phyloP scores from a whole-genome alignment of 768 basidiomycete species.

The Tylopilus rubrobrunneus region DNA sequence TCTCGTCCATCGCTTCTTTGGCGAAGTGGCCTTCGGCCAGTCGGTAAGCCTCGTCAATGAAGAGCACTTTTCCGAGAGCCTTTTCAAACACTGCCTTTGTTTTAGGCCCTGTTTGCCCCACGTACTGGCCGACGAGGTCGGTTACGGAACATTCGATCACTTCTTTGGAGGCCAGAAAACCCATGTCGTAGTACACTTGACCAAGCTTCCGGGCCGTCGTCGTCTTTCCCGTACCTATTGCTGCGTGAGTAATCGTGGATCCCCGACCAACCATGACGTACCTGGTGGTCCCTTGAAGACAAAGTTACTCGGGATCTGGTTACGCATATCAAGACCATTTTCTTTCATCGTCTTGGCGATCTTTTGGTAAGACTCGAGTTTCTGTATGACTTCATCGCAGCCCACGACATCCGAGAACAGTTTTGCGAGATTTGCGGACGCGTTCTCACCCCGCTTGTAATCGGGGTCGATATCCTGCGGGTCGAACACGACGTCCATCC shows the following conservation, averaged over 20 bases:
- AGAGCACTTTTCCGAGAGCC: constrained; percentile 64
- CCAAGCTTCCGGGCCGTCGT: constrained; percentile 63
- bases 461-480: constrained; percentile 62
- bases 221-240: constrained; percentile 60
- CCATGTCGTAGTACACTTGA: constrained; percentile 64
- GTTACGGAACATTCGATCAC: constrained; percentile 69
- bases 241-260: background rate
- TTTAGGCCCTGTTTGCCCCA: constrained; percentile 72
- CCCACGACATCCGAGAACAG: constrained; percentile 66
- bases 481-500: constrained; percentile 34
- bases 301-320: constrained; percentile 57
- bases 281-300: constrained; percentile 75
- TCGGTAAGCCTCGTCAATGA: constrained; percentile 73
- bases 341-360: constrained; percentile 43
- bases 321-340: constrained; percentile 40
- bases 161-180: constrained; percentile 45
- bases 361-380: constrained; percentile 49
- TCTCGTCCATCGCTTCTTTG: constrained; percentile 70
- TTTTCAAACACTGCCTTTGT: constrained; percentile 57
- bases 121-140: constrained; percentile 67
- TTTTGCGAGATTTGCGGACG: constrained; percentile 48
- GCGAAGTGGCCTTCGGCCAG: constrained; percentile 61
- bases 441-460: constrained; percentile 46
- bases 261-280: constrained; percentile 17
- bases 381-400: constrained; percentile 48